A percentile compares a stretch with the other conserved stretches of the same genome.
Evolutionary conservation across 2,329 filamentous ascomycete species (phyloP).

Genomic region (Zymoseptoria passerinii): DNA sequence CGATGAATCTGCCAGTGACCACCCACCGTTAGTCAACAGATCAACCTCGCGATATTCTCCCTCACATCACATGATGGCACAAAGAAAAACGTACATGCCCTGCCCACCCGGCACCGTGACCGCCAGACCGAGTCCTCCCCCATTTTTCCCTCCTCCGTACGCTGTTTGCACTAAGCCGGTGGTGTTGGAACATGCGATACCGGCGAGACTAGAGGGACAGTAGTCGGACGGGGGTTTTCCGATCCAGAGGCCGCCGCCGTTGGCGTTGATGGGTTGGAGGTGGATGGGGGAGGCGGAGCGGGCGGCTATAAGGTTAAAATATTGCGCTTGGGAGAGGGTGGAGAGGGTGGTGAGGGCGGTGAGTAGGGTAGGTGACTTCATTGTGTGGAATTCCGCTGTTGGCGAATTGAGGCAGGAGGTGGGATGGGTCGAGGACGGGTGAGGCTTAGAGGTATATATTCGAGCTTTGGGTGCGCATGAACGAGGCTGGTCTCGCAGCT

Average conservation of each 20-base stretch:
- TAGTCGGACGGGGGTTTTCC: conserved; percentile 24
- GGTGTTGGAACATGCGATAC: conserved; percentile 17
- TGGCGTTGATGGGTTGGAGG: conserved; percentile 17
- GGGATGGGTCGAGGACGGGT: no score
- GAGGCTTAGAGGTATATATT: no score
- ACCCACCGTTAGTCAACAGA: not conserved
- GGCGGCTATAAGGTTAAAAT: conserved; percentile 22
- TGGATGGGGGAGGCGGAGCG: conserved; percentile 24
- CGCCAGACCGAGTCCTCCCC: conserved; percentile 14
- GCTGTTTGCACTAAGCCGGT: conserved; percentile 1
- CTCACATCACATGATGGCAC: not conserved
- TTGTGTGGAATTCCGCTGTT: conserved; percentile 6
- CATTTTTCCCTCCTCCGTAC: not conserved
- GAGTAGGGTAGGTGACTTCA: conserved; percentile 17
- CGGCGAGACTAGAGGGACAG: conserved; percentile 20
- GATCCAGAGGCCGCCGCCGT: conserved; percentile 20
- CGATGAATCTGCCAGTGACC: conserved; percentile 21
- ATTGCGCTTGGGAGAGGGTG: conserved; percentile 14
- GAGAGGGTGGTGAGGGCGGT: conserved; percentile 12
- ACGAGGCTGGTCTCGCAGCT: not conserved
- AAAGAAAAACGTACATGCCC: conserved; percentile 18
- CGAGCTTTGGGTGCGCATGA: no score
- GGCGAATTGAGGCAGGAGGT: not conserved
- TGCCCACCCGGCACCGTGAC: conserved; percentile 26
- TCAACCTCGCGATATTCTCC: not conserved